phyloP scores from a whole-genome alignment of 352 stramenopile species.

The Phytophthora aleatoria region DNA sequence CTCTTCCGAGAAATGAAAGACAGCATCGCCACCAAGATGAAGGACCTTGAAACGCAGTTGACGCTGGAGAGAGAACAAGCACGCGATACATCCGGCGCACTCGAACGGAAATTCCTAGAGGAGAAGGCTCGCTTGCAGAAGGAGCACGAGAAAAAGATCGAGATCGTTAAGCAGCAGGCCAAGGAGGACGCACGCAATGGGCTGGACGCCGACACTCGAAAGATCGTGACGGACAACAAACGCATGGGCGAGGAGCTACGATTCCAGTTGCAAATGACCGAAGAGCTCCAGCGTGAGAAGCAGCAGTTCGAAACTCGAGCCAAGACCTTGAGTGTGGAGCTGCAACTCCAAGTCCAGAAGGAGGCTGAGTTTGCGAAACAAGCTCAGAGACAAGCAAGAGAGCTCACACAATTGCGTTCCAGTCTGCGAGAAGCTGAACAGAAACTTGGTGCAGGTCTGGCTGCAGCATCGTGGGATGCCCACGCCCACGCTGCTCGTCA shows the following conservation, averaged over 20 bases:
- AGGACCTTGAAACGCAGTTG: conserved; percentile 68
- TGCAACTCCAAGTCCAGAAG: conserved; percentile 82
- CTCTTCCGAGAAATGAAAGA: conserved; percentile 76
- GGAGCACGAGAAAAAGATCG: conserved; percentile 86
- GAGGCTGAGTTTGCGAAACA: conserved; percentile 89
- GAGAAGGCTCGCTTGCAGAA: conserved; percentile 86
- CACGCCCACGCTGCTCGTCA: conserved; percentile 48
- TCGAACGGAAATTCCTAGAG: conserved; percentile 90
- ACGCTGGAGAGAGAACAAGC: conserved; percentile 54
- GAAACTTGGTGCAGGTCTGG: conserved; percentile 66
- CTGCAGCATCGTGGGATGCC: conserved; percentile 74
- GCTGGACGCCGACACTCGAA: conserved; percentile 90
- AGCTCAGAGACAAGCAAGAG: conserved; percentile 71
- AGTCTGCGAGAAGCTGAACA: conserved; percentile 82
- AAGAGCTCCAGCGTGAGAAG: conserved; percentile 89
- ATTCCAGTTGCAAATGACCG: conserved; percentile 92
- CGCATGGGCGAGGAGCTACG: conserved; percentile 92
- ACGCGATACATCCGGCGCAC: conserved; percentile 57
- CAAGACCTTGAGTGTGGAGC: conserved; percentile 70
- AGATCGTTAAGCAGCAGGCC: conserved; percentile 87
- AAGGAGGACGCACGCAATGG: conserved; percentile 90
- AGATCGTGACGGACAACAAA: conserved; percentile 93
- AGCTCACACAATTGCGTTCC: conserved; percentile 73
- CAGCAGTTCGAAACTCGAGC: conserved; percentile 61
- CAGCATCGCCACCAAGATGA: conserved; percentile 55